These are phyloP conservation scores for Zasmidium cellare DNA, from an alignment of 2,329 filamentous ascomycete species.

Conservation along the genomic window DNA sequence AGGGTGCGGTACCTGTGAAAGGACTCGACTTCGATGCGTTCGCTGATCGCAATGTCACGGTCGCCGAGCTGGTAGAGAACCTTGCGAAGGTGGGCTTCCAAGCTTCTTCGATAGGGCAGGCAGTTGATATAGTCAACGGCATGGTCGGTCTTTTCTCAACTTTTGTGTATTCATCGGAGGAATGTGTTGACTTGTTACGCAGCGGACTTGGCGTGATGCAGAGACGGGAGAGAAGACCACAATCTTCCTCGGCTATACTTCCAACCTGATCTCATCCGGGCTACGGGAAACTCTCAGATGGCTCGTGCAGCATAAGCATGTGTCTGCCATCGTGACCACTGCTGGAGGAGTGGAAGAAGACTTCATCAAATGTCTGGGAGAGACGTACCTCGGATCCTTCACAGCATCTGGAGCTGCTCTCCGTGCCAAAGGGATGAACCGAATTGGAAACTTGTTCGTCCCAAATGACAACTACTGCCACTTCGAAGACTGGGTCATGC, in stretches of 20 bases:
- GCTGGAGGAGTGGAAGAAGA: slow-evolving; percentile 96
- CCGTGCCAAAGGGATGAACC: slow-evolving; percentile 83
- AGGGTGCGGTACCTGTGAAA: slow-evolving; percentile 75
- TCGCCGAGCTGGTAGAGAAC: slow-evolving; percentile 76
- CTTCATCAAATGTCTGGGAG: slow-evolving; percentile 94
- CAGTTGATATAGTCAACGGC: slow-evolving; percentile 86
- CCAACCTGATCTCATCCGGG: slow-evolving; percentile 94
- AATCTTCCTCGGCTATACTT: slow-evolving; percentile 96
- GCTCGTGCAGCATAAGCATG: slow-evolving; percentile 87
- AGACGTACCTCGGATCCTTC: slow-evolving; percentile 91
- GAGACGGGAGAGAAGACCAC: slow-evolving; percentile 79
- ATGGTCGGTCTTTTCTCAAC: slow-evolving; percentile 65
- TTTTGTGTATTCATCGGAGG: background rate
- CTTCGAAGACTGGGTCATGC: slow-evolving; percentile 97
- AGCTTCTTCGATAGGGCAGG: slow-evolving; percentile 78
- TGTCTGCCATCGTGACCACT: slow-evolving; percentile 91
- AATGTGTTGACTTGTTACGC: slow-evolving; percentile 12
- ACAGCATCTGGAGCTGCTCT: slow-evolving; percentile 72
- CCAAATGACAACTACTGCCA: slow-evolving; percentile 97
- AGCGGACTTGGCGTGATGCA: slow-evolving; percentile 78
- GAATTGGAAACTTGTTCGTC: slow-evolving; percentile 93
- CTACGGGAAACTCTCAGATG: slow-evolving; percentile 88
- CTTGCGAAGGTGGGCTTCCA: slow-evolving; percentile 89
- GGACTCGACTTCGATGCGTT: slow-evolving; percentile 91
- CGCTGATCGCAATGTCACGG: slow-evolving; percentile 73